A percentile compares a stretch with the other conserved stretches of the same genome.
These are phyloP conservation scores for Colletotrichum sp. DNA, from an alignment of 2,329 filamentous ascomycete genomes.

Conservation along the genomic window DNA sequence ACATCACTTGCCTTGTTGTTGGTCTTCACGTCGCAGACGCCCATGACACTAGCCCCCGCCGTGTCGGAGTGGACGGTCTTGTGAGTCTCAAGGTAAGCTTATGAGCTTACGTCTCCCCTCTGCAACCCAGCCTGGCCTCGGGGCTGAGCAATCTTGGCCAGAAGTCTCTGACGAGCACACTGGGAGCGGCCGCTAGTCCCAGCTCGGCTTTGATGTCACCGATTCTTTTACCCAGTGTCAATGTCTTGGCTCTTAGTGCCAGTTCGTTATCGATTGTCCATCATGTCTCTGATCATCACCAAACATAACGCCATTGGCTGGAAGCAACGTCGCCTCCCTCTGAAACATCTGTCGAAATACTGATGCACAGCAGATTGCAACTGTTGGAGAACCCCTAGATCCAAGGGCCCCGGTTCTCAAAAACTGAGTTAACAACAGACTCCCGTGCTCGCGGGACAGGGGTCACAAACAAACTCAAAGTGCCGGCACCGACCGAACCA, in stretches of 20 bases:
- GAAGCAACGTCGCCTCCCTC: background rate
- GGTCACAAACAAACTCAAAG: background rate
- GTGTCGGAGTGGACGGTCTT: background rate
- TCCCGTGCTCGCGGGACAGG: background rate
- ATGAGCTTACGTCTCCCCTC: conserved; percentile 16
- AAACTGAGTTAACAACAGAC: background rate
- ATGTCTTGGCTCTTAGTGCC: background rate
- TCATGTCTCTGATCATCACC: background rate
- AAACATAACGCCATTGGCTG: background rate
- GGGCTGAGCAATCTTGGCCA: conserved; percentile 10
- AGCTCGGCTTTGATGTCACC: background rate
- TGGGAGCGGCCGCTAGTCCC: background rate
- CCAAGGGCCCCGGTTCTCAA: background rate
- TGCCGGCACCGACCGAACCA: background rate
- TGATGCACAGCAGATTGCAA: background rate
- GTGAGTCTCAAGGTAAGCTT: conserved; percentile 12
- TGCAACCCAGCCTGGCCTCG: background rate
- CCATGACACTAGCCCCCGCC: background rate
- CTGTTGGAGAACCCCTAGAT: background rate
- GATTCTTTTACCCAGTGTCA: background rate
- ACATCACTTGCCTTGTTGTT: background rate
- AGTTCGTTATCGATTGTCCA: background rate
- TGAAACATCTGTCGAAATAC: background rate
- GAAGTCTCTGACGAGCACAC: conserved; percentile 6
- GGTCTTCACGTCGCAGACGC: background rate